Percentiles rank a stretch among this genome's conserved stretches.
Conservation (phyloP, 495 filamentous ascomycete genomes). For the Durotheca rogersii region DNA sequence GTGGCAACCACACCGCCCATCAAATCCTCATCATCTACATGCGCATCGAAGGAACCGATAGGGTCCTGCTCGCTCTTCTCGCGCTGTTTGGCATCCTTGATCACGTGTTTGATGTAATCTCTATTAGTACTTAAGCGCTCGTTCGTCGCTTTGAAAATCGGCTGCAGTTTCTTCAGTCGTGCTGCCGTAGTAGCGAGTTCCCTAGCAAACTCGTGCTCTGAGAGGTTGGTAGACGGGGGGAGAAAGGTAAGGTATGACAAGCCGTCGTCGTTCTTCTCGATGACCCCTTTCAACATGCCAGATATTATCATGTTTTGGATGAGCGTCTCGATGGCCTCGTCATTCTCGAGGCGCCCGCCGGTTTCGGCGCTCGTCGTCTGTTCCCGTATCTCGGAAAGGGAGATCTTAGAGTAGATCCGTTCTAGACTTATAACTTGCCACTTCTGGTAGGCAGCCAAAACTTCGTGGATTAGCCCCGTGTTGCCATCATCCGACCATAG, state of each 20-base stretch:
- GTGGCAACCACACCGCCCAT: conserved; percentile 54
- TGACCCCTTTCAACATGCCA: conserved; percentile 55
- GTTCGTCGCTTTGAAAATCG: conserved; percentile 50
- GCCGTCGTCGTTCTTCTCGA: conserved; percentile 47
- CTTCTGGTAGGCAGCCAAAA: conserved; percentile 49
- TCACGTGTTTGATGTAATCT: conserved; percentile 57
- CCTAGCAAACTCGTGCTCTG: conserved; percentile 49
- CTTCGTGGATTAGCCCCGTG: conserved; percentile 49
- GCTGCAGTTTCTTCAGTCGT: conserved; percentile 47
- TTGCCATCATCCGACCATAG: conserved; percentile 61
- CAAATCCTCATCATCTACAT: conserved; percentile 65
- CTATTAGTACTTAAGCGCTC: conserved; percentile 58
- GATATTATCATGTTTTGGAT: conserved; percentile 58
- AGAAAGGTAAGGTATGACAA: conserved; percentile 45
- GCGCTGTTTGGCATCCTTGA: conserved; percentile 47
- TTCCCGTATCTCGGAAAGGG: conserved; percentile 52
- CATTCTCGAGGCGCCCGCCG: conserved; percentile 50
- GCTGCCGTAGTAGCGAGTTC: conserved; percentile 44
- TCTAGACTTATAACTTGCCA: conserved; percentile 50
- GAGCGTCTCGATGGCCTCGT: conserved; percentile 47
- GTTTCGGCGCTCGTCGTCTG: conserved; percentile 52
- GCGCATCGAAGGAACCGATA: conserved; percentile 36
- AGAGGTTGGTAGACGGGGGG: conserved; percentile 32
- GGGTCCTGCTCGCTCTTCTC: conserved; percentile 40
- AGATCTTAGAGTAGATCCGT: conserved; percentile 52